Percentiles rank a stretch among this genome's conserved stretches.
Evolutionary conservation across 1,284 basidiomycete genomes (phyloP).

Genomic region (Ganoderma multipileum): DNA sequence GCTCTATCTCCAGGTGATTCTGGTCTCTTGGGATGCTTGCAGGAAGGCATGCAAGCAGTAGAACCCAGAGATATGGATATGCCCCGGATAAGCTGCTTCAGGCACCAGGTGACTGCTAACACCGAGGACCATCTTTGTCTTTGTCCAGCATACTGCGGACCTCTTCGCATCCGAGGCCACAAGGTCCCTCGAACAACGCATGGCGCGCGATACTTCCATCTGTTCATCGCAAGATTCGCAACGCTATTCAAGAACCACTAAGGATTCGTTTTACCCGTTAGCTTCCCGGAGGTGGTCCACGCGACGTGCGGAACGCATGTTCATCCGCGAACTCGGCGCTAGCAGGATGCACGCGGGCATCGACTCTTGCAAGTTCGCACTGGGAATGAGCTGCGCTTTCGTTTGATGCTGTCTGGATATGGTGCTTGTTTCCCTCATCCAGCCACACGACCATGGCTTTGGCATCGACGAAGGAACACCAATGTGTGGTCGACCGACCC

Average conservation of each 20-base stretch:
- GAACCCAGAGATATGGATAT: background rate
- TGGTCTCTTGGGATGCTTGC: background rate
- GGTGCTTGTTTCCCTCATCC: background rate
- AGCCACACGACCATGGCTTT: background rate
- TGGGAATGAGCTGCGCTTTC: slow-evolving; percentile 2
- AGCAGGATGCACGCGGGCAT: slow-evolving; percentile 8
- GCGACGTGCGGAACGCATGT: slow-evolving; percentile 20
- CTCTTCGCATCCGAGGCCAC: slow-evolving; percentile 6
- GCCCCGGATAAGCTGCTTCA: background rate
- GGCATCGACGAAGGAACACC: slow-evolving; percentile 7
- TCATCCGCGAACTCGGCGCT: slow-evolving; percentile 16
- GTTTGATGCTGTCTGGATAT: background rate
- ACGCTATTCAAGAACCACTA: slow-evolving; percentile 1
- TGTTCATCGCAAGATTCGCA: slow-evolving; percentile 5
- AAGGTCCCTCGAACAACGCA: slow-evolving; percentile 11
- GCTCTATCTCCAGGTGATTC: background rate
- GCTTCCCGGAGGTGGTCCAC: slow-evolving; percentile 7
- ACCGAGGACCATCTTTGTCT: background rate
- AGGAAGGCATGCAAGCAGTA: background rate
- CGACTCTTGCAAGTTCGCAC: background rate
- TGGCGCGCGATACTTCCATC: slow-evolving; percentile 17
- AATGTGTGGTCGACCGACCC: background rate
- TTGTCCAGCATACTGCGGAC: slow-evolving; percentile 1
- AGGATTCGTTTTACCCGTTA: slow-evolving; percentile 4
- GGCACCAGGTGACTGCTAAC: background rate